A percentile compares a stretch with the other conserved stretches of the same genome.
Conservation (phyloP, 371 early-diverging fungal species). For the Mucor irregularis region DNA sequence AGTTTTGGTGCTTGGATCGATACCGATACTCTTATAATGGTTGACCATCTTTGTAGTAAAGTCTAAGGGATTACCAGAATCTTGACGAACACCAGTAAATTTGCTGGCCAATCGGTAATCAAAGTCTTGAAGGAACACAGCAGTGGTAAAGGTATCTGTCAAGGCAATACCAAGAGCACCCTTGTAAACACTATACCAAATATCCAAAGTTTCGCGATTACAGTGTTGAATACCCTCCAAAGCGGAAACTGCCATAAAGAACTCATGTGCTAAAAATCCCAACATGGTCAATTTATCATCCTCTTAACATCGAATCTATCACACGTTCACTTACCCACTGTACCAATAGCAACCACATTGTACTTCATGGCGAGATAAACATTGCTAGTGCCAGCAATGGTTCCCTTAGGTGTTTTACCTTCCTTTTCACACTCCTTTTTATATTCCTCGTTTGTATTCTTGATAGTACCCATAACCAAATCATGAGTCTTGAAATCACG, state of each 20-base stretch:
- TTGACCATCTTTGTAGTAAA: constrained; percentile 56
- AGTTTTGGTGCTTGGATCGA: constrained; percentile 62
- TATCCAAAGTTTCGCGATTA: constrained; percentile 59
- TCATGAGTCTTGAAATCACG: constrained; percentile 72
- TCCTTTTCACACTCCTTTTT: constrained; percentile 14
- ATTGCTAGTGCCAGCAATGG: constrained; percentile 71
- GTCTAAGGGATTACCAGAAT: constrained; percentile 67
- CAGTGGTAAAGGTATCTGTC: constrained; percentile 76
- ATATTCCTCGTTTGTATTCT: constrained; percentile 23
- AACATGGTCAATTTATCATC: background rate
- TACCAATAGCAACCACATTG: constrained; percentile 65
- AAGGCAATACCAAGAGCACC: constrained; percentile 65
- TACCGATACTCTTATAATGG: constrained; percentile 59
- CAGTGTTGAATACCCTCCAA: constrained; percentile 63
- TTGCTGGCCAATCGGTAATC: constrained; percentile 49
- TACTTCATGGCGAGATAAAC: constrained; percentile 71
- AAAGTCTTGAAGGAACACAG: constrained; percentile 66
- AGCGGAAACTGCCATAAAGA: constrained; percentile 79
- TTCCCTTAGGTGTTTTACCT: constrained; percentile 33
- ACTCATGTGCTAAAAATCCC: constrained; percentile 65
- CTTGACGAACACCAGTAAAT: constrained; percentile 72
- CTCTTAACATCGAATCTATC: background rate
- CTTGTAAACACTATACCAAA: constrained; percentile 65
- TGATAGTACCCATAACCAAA: constrained; percentile 56
- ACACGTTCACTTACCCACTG: constrained; percentile 53